phyloP scores from a whole-genome alignment of 441 rosid species.

The Syzygium syzygioides region DNA sequence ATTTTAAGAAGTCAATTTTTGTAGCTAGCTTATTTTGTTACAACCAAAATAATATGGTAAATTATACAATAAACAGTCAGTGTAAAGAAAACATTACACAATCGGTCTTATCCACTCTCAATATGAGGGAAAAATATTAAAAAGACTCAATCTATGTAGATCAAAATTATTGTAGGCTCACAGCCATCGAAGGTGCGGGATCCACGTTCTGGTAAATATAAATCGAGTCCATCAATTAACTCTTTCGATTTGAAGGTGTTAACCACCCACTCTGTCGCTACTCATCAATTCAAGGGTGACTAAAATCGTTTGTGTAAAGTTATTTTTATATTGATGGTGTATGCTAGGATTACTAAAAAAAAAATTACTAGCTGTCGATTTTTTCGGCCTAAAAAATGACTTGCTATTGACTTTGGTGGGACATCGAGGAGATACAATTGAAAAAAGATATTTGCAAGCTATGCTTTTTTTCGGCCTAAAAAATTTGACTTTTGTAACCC shows the following conservation, averaged over 20 bases:
- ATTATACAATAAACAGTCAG: background rate
- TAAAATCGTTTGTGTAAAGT: background rate
- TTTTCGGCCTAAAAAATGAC: background rate
- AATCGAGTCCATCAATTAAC: background rate
- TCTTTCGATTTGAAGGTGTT: background rate
- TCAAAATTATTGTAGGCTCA: background rate
- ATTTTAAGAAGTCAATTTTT: background rate
- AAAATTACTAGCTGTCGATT: background rate
- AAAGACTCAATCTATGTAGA: background rate
- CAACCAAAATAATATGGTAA: background rate
- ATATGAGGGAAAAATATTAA: background rate
- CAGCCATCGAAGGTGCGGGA: background rate
- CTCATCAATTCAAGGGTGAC: background rate
- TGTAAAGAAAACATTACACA: background rate
- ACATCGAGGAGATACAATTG: background rate
- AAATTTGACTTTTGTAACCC: background rate
- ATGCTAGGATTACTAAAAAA: background rate
- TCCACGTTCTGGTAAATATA: background rate
- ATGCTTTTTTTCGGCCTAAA: background rate
- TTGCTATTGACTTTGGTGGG: background rate
- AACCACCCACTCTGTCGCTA: background rate
- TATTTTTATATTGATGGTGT: background rate
- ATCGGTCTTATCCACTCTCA: background rate
- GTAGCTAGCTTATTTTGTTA: background rate
- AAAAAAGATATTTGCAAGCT: background rate